Conservation (phyloP, 129 eudicot species). For the Pseudognaphalium luteoalbum region DNA sequence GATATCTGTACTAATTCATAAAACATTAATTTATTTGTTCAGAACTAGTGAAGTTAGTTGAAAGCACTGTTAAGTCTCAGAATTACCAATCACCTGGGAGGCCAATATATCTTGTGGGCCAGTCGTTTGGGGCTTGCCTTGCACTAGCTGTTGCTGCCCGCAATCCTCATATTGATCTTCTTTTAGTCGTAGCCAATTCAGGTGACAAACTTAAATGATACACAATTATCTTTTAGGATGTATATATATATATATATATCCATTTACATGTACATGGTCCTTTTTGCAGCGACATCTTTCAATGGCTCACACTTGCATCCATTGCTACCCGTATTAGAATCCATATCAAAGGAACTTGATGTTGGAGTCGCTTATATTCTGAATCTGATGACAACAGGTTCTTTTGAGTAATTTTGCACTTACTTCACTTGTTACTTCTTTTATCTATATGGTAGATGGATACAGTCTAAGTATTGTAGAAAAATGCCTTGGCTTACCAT, state of each 20-base stretch:
- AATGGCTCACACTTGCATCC: constrained; percentile 47
- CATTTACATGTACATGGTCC: constrained; percentile 16
- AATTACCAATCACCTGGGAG: constrained; percentile 42
- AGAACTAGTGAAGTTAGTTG: constrained; percentile 78
- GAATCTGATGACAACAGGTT: constrained; percentile 50
- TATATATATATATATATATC: constrained; percentile 18
- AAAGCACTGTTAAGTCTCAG: constrained; percentile 55
- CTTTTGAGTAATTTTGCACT: constrained; percentile 7
- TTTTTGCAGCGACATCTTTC: constrained; percentile 71
- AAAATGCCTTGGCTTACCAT: neutral
- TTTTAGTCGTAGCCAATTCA: constrained; percentile 72
- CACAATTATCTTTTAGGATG: neutral
- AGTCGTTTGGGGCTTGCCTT: constrained; percentile 82
- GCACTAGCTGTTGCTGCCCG: constrained; percentile 81
- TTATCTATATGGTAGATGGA: neutral
- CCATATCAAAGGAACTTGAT: constrained; percentile 52
- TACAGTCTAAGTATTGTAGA: neutral
- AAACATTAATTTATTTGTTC: constrained; percentile 19
- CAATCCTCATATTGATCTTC: constrained; percentile 63
- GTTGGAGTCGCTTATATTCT: constrained; percentile 42
- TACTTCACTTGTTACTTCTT: too few species aligned
- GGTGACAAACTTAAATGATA: constrained; percentile 37
- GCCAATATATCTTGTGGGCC: constrained; percentile 83
- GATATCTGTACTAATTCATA: constrained; percentile 4
- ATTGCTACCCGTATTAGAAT: constrained; percentile 41